Conservation (phyloP, 805 yeast species). For the Schizosaccharomyces cryophilus region DNA sequence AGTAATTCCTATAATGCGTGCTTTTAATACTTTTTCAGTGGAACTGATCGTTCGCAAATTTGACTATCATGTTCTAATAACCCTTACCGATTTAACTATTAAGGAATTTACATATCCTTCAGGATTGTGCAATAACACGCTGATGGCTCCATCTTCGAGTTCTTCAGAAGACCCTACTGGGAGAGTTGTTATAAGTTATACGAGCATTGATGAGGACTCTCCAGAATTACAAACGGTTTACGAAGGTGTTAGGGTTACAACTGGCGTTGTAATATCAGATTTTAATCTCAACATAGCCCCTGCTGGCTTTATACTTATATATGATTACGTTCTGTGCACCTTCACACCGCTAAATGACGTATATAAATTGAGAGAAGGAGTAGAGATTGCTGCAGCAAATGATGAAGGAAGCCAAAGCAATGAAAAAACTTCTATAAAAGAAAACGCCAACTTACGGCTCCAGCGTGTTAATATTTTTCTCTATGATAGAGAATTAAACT, state of each 20-base stretch:
- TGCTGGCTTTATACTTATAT: neutral
- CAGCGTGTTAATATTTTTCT: neutral
- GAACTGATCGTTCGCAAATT: neutral
- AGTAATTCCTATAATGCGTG: neutral
- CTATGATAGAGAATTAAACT: neutral
- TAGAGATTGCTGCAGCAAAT: neutral
- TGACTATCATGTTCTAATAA: neutral
- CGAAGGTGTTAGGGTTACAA: conserved; percentile 40
- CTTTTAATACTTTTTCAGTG: neutral
- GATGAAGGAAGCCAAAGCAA: neutral
- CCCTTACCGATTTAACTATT: neutral
- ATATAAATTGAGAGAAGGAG: neutral
- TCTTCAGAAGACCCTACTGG: neutral
- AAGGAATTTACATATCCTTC: neutral
- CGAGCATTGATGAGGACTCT: conserved; percentile 8
- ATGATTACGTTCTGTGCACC: neutral
- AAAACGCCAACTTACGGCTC: neutral
- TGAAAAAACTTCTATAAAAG: neutral
- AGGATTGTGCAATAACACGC: neutral
- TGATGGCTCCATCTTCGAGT: neutral
- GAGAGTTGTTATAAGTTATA: conserved; percentile 8
- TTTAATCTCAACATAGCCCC: conserved; percentile 25
- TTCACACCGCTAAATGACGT: neutral
- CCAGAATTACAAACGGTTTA: conserved; percentile 9
- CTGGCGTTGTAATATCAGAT: conserved; percentile 51